A percentile compares a stretch with the other conserved stretches of the same genome.
These are phyloP conservation scores for Mucor velutinosus DNA, from an alignment of 371 early-diverging fungal species.

Conservation along the genomic window DNA sequence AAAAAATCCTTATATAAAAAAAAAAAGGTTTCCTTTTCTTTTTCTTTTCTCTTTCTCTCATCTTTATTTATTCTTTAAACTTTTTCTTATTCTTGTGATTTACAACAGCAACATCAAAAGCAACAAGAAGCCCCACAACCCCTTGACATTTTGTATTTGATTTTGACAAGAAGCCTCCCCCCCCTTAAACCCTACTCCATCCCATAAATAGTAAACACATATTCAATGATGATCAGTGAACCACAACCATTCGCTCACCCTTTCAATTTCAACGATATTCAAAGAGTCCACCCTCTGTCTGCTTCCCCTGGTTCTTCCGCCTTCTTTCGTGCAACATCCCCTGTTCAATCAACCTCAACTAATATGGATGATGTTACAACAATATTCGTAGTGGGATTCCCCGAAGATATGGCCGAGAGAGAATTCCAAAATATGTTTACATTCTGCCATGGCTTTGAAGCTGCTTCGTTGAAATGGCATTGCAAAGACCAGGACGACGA, in stretches of 20 bases:
- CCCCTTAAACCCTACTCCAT: not conserved
- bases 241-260: constrained; percentile 27
- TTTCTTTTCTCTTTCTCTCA: constrained; percentile 7
- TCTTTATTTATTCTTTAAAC: constrained; percentile 1
- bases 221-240: constrained; percentile 34
- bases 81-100: not conserved
- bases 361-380: constrained; percentile 76
- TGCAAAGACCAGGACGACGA: constrained; percentile 64
- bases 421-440: constrained; percentile 98
- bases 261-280: constrained; percentile 29
- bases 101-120: not conserved
- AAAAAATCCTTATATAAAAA: not conserved
- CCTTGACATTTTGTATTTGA: not conserved
- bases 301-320: constrained; percentile 21
- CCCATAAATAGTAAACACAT: not conserved
- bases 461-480: constrained; percentile 87
- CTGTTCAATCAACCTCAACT: constrained; percentile 15
- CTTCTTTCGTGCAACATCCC: constrained; percentile 16
- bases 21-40: not conserved
- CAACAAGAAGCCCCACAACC: not conserved
- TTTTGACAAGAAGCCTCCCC: not conserved
- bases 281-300: constrained; percentile 27
- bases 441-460: constrained; percentile 93
- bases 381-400: constrained; percentile 96
- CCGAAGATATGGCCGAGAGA: constrained; percentile 93